Base-by-base conservation (phyloP, 352 stramenopile species). In the Phytophthora pisi region DNA sequence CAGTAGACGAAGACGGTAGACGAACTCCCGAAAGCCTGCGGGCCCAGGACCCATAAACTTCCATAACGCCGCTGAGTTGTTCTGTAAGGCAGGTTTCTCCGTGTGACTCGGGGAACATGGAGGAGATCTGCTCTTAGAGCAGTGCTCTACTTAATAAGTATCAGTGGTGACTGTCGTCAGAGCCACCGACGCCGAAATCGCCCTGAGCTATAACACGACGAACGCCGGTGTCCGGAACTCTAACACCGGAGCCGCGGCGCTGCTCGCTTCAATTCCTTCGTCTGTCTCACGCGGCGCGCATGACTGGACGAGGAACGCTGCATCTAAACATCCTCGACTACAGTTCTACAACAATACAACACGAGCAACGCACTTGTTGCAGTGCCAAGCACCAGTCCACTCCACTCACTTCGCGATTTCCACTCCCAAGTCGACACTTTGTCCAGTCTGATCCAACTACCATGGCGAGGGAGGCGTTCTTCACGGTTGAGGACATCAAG, bases 401-500 rank as follows among this genome's bases (percentile, higher is more conserved):
- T 20, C 1, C 20, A 24, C 31, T 51, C 63, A 70, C 42, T 70
- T 51, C 8, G 40, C 50, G 15, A 52, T 66, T 66, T 66, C 40
- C 63, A 52, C 56, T 28, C 9, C 26, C 15, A 16, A 64, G 45
- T 64, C 56, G 15, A 18, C 51, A 40, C 57, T 51, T 49, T 62
- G 68, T 68, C 26, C 3, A 30, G 6, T 30, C 26, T 2, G 26
- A 54, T 72, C 18, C 61, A 75, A 28, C 68, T 66, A 62, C 66
- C 64, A 88, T 87, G 66, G 64, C 58, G 45, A 72, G 67, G 46
- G 59, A 61, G 38, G 18, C 60, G 15, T 62, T 70, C 24, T 70
- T 73, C 60, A 73, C 66, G 31, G 3, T 66, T 13, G 66, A 73
- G 50, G 66, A 73, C 51, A 42, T 64, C 54, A 73, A 73, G 49